Evolutionary conservation across 169 alveolate species (phyloP).

Genomic region (Cyclospora cayetanensis): DNA sequence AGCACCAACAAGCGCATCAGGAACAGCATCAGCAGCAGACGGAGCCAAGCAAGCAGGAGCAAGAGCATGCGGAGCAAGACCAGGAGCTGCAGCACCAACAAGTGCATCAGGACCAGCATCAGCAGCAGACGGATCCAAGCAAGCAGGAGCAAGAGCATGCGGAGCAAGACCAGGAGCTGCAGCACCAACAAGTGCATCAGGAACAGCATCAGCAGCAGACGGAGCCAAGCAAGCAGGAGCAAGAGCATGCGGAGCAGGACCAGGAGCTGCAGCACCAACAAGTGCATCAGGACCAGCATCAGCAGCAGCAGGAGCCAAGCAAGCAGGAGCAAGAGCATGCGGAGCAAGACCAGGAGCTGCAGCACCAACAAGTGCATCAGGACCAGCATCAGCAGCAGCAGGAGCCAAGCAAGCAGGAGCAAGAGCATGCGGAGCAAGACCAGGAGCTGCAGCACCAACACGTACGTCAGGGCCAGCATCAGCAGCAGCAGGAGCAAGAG

Average conservation of each 20-base stretch:
- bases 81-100: constrained; percentile 13
- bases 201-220: neutral
- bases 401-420: neutral
- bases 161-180: neutral
- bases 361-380: neutral
- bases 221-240: constrained; percentile 1
- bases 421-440: neutral
- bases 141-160: neutral
- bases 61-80: neutral
- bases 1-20: neutral
- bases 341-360: neutral
- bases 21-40: neutral
- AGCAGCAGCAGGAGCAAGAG: neutral
- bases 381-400: neutral
- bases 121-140: neutral
- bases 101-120: neutral
- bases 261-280: neutral
- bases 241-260: neutral
- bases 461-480: neutral
- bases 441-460: neutral
- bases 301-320: neutral
- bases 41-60: neutral
- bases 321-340: neutral
- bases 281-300: neutral
- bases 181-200: neutral